A percentile compares a stretch with the other conserved stretches of the same genome.
These are phyloP conservation scores for Microbotryum silenes-acaulis DNA, from an alignment of 1,284 basidiomycete species.

Conservation along the genomic window DNA sequence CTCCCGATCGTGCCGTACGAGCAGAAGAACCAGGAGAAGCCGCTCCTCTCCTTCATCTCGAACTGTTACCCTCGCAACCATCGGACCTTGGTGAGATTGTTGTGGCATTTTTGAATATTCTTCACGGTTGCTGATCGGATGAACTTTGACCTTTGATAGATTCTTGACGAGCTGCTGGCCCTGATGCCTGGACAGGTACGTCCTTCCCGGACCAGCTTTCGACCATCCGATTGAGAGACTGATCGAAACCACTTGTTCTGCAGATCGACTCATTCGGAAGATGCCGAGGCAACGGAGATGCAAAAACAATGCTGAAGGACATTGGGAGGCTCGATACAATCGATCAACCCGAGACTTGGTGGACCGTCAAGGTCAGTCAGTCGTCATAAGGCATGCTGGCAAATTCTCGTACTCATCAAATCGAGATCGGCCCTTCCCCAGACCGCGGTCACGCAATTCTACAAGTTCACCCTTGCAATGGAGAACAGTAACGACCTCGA, in stretches of 20 bases:
- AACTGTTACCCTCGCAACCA: background rate
- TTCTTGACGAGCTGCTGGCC: constrained; percentile 18
- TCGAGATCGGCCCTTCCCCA: background rate
- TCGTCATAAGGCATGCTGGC: background rate
- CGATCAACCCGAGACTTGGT: constrained; percentile 1
- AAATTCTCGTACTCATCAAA: background rate
- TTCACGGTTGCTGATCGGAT: constrained; percentile 13
- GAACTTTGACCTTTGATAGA: background rate
- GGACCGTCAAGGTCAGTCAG: constrained; percentile 23
- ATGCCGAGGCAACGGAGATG: constrained; percentile 17
- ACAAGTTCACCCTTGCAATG: constrained; percentile 20
- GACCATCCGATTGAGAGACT: background rate
- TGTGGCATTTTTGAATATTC: background rate
- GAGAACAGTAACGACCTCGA: constrained; percentile 21
- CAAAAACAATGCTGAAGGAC: constrained; percentile 1
- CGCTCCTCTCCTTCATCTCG: constrained; percentile 15
- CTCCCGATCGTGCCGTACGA: constrained; percentile 2
- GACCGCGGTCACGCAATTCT: constrained; percentile 16
- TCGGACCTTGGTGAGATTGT: background rate
- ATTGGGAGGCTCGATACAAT: constrained; percentile 11
- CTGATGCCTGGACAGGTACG: constrained; percentile 9
- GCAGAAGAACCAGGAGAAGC: constrained; percentile 12
- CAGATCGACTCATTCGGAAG: constrained; percentile 21
- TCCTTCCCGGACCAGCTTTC: background rate
- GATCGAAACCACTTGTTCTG: background rate